These are phyloP conservation scores for Phytophthora chlamydospora DNA, from an alignment of 352 stramenopile species.

Conservation along the genomic window DNA sequence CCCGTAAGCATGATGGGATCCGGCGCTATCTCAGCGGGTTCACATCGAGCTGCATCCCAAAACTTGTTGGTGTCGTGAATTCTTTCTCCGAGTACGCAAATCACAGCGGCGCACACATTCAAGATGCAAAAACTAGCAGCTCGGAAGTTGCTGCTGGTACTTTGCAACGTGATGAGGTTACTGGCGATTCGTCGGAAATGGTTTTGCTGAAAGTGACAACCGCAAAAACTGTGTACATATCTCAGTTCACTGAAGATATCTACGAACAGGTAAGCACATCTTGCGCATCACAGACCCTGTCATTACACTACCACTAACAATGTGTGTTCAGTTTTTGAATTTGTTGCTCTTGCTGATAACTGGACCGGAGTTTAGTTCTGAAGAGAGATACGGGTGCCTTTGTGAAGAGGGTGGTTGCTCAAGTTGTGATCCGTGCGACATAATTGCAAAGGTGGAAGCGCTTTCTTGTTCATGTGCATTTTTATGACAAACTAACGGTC, in stretches of 20 bases:
- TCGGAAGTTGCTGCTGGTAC: background rate
- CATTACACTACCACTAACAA: background rate
- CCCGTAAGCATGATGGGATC: constrained; percentile 14
- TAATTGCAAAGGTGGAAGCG: constrained; percentile 25
- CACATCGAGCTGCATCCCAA: constrained; percentile 24
- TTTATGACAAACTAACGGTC: too few relatives aligned
- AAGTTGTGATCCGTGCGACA: constrained; percentile 27
- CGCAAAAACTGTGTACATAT: constrained; percentile 32
- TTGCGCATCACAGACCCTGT: too few relatives aligned
- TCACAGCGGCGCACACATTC: background rate
- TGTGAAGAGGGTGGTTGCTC: constrained; percentile 22
- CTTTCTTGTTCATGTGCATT: background rate
- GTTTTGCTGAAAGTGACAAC: constrained; percentile 21
- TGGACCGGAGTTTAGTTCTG: constrained; percentile 5
- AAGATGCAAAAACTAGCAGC: background rate
- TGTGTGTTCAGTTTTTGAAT: constrained; percentile 16
- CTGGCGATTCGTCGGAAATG: background rate
- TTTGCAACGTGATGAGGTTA: background rate
- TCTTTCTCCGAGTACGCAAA: constrained; percentile 18
- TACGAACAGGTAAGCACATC: constrained; percentile 37
- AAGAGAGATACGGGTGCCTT: constrained; percentile 27
- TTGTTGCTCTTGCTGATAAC: constrained; percentile 22
- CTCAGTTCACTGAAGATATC: constrained; percentile 39
- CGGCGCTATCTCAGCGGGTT: constrained; percentile 25
- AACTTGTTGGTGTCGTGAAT: constrained; percentile 18